Base-by-base conservation (phyloP, 169 alveolate genomes). In the Eimeria tenella region DNA sequence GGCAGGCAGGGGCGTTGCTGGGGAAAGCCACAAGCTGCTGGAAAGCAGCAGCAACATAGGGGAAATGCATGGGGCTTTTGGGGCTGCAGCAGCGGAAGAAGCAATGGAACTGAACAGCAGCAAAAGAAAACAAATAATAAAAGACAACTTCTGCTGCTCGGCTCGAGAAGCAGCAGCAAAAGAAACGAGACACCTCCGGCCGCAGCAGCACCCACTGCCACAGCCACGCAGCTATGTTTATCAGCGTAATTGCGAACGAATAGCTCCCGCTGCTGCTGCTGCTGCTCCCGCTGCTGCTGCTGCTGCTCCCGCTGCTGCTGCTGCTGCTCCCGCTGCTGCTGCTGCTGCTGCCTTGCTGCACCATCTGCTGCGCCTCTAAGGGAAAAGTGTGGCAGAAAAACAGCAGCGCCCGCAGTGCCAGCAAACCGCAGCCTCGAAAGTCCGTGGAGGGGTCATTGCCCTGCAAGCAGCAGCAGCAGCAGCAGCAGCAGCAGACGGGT, bases 401-500 rank as follows among this genome's bases (percentile, higher is more conserved):
- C n/a, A 73, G 17, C n/a, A 73, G 13, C 7, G 82, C 82, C 23
- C 82, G 23, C 11, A 73, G 53, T 4, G 82, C 82, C n/a, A 73
- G 49, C 53, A 73, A 11, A 5, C 82, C 82, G 49, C 82, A 73
- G 49, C 82, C 82, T 8, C 82, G 49, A 42, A 73, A 73, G 19
- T 73, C 82, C 13, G 82, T 73, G 0, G 82, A 73, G 5, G 82
- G 82, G 19, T 73, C 82, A 0, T 73, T 50, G 17, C 82, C 82
- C 82, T 73, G 17, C 82, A 73, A 65, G 21, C 74, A 65, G 74
- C 74, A 65, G 74, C 74, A 65, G 74, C 74, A 65, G 74, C 74
- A 65, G 74, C 17, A 13, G 21, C 21, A 65, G 74, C 74, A 65
- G 74, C 74, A 65, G 42, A 31, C 4, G 42, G 42, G 42, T 31